Evolutionary conservation across 345 rosid genomes (phyloP), one percentile per base, ranked within the genome.

Genomic region (Chamaenerion angustifolium): DNA sequence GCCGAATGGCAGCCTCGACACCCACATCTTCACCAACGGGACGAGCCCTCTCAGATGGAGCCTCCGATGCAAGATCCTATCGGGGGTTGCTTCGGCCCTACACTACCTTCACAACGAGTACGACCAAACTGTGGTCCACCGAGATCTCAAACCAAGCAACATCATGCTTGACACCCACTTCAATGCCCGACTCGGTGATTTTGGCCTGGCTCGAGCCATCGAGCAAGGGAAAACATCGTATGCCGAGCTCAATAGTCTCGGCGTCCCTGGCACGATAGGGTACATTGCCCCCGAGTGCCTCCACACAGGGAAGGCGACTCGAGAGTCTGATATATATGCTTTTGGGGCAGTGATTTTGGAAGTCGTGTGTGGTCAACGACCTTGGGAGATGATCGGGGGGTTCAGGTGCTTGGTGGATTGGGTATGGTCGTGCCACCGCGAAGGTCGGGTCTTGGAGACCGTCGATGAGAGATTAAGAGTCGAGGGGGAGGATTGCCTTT

Each of bases 1-100:
- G 82, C 71, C 82, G 9, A 76, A 76, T 15, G 74, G 82, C 8
- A 76, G 82, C 64, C 15, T 76, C 43, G 82, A 76, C 56, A 48
- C 48, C 18, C 66, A 73, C 55, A 57, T 70, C 11, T 65, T 59
- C 43, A 63, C 25, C 12, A 16, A 27, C 31, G 47, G 55, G 41
- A 52, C 48, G 40, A 40, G 43, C 10, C 45, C 58, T 11, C 43
- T 73, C 15, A 48, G 43, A 11, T 70, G 82, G 78, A 40, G 25
- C 14, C 64, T 9, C 0, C 56, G 78, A 25, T 43, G 23, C 69
- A 68, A 60, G 42, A 57, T 76, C 45, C 41, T 76, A 10, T 13
- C 56, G 6, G 78, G 71, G 12, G 59, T 72, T 21, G 76, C 76
- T n/a, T 73, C 71, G 9, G 72, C 82, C 19, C 42, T 73, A 16